Percentiles rank a stretch among this genome's conserved stretches.
Conservation (phyloP, 1,139 yeast species). For the Hanseniaspora uvarum region DNA sequence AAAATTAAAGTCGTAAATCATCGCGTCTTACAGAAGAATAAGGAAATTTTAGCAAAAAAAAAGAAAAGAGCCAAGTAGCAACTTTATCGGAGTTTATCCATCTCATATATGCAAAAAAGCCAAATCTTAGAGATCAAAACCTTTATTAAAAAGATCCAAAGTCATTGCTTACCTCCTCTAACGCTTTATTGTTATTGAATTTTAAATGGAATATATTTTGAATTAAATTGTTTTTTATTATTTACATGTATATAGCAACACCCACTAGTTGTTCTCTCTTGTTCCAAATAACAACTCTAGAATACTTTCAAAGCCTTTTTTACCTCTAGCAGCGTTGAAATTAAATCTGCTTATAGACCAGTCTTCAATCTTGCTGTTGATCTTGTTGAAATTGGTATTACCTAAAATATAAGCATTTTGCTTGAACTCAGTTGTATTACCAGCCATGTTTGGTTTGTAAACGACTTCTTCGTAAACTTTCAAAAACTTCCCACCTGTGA, state of each 20-base stretch:
- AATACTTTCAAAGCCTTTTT: constrained; percentile 73
- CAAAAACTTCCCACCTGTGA: constrained; percentile 69
- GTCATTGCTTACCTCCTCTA: too few relatives aligned
- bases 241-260: background rate
- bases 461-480: constrained; percentile 77
- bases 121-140: too few relatives aligned
- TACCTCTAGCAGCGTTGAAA: constrained; percentile 77
- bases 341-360: constrained; percentile 85
- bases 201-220: background rate
- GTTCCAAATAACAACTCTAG: constrained; percentile 37
- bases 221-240: background rate
- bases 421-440: constrained; percentile 47
- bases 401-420: constrained; percentile 90
- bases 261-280: background rate
- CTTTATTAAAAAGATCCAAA: too few relatives aligned
- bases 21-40: background rate
- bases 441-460: constrained; percentile 52
- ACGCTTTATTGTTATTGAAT: too few relatives aligned
- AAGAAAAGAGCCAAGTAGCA: too few relatives aligned
- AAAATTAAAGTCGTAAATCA: too few relatives aligned
- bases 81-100: background rate
- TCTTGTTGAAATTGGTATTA: constrained; percentile 53
- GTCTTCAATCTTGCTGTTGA: constrained; percentile 78
- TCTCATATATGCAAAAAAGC: too few relatives aligned
- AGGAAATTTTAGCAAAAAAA: background rate